Conservation (phyloP, 179 eudicot genomes). For the Drosera spatulata region DNA sequence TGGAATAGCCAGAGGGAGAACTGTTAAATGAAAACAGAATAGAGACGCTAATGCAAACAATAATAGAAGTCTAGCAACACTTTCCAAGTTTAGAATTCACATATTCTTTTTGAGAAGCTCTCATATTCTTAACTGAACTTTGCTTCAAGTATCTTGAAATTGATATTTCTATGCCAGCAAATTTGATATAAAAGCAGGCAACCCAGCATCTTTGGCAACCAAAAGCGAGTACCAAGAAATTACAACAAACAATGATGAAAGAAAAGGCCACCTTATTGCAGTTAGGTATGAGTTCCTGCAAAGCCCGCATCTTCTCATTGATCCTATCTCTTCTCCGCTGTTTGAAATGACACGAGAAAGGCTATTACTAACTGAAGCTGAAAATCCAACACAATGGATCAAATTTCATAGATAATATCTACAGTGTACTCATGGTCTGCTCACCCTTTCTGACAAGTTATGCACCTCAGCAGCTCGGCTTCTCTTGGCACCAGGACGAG, state of each 20-base stretch:
- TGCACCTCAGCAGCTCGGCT: conserved; percentile 98
- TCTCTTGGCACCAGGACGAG: conserved; percentile 59
- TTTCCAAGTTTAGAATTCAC: neutral
- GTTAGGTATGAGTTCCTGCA: conserved; percentile 15
- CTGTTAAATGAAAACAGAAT: neutral
- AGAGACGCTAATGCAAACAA: neutral
- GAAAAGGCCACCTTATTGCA: conserved; percentile 60
- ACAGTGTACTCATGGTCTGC: conserved; percentile 7
- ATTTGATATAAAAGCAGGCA: neutral
- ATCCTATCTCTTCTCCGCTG: conserved; percentile 96
- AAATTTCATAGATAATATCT: neutral
- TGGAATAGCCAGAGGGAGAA: conserved; percentile 6
- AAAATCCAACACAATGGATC: neutral
- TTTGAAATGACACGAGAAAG: neutral
- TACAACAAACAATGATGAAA: neutral
- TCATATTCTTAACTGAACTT: too few species aligned
- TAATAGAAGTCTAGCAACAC: neutral
- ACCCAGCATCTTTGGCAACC: neutral
- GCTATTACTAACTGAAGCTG: neutral
- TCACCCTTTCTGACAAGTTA: conserved; percentile 95
- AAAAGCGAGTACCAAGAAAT: neutral
- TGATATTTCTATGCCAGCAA: neutral
- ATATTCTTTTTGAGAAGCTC: too few species aligned
- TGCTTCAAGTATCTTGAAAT: too few species aligned
- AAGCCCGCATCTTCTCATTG: conserved; percentile 93